Percentiles rank a stretch among this genome's conserved stretches.
These are phyloP conservation scores for Shiraia bambusicola DNA, from an alignment of 2,329 filamentous ascomycete genomes.

Conservation along the genomic window DNA sequence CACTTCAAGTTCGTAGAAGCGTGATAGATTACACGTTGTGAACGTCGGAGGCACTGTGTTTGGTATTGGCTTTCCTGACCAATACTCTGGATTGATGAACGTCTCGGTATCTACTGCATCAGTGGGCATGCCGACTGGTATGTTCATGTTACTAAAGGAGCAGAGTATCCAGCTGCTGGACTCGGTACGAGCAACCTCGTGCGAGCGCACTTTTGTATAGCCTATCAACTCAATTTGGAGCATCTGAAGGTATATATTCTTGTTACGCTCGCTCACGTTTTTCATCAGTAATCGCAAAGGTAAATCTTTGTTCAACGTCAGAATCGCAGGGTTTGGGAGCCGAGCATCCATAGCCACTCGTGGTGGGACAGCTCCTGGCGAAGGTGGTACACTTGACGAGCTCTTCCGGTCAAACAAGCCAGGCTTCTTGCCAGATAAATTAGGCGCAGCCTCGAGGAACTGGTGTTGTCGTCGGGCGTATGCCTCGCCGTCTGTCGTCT, in stretches of 20 bases:
- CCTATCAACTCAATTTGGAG: constrained; percentile 81
- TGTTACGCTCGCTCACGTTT: constrained; percentile 68
- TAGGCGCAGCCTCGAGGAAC: constrained; percentile 48
- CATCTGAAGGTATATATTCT: constrained; percentile 72
- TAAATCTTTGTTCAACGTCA: constrained; percentile 85
- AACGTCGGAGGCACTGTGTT: constrained; percentile 88
- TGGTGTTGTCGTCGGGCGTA: constrained; percentile 75
- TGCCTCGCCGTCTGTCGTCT: constrained; percentile 69
- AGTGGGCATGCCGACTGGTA: constrained; percentile 63
- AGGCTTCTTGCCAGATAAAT: constrained; percentile 54
- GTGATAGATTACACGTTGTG: constrained; percentile 80
- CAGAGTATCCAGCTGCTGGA: constrained; percentile 73
- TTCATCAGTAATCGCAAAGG: constrained; percentile 79
- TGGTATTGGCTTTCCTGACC: constrained; percentile 72
- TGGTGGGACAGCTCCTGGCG: constrained; percentile 34
- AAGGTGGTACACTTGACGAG: constrained; percentile 22
- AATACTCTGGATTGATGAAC: constrained; percentile 68
- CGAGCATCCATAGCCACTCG: constrained; percentile 78
- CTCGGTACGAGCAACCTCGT: constrained; percentile 72
- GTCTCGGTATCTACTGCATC: constrained; percentile 67
- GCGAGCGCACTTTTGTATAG: constrained; percentile 75
- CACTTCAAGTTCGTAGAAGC: constrained; percentile 81
- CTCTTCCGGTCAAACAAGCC: constrained; percentile 58
- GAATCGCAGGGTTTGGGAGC: constrained; percentile 80
- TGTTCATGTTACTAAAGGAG: constrained; percentile 68